Evolutionary conservation across 2,329 filamentous ascomycete genomes (phyloP).

Genomic region (Alternaria longipes): DNA sequence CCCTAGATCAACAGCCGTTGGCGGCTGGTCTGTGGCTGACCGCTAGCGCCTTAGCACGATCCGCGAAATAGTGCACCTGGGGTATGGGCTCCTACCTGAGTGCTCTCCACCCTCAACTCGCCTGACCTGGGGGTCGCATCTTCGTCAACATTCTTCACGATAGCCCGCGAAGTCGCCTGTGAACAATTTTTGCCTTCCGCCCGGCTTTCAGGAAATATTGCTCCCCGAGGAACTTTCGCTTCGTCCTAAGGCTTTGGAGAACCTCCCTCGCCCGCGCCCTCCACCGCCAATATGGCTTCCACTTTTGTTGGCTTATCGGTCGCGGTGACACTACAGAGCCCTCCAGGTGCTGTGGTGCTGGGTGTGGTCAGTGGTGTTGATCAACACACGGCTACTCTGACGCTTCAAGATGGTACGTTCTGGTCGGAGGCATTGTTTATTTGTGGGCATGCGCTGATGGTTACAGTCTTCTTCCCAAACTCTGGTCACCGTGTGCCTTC

Average conservation of each 20-base stretch:
- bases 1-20: slow-evolving; percentile 18
- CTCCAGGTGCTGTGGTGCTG: slow-evolving; percentile 70
- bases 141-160: neutral
- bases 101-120: slow-evolving; percentile 15
- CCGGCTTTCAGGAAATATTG: neutral
- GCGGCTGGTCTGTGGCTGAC: slow-evolving; percentile 15
- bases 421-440: neutral
- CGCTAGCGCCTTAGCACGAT: slow-evolving; percentile 14
- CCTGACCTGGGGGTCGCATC: slow-evolving; percentile 17
- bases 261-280: neutral
- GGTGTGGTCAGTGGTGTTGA: slow-evolving; percentile 77
- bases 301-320: slow-evolving; percentile 81
- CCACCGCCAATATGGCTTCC: slow-evolving; percentile 61
- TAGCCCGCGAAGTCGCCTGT: neutral
- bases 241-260: slow-evolving; percentile 8
- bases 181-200: neutral
- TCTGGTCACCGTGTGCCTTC: slow-evolving; percentile 62
- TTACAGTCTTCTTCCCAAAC: slow-evolving; percentile 62
- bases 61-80: slow-evolving; percentile 16
- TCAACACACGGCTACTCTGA: slow-evolving; percentile 68
- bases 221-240: slow-evolving; percentile 8
- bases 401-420: slow-evolving; percentile 72
- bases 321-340: slow-evolving; percentile 73
- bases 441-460: slow-evolving; percentile 9
- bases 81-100: slow-evolving; percentile 8